Percentiles rank a stretch among this genome's conserved stretches.
phyloP scores from a whole-genome alignment of 2,329 filamentous ascomycete genomes.

The Trichophyton simii region DNA sequence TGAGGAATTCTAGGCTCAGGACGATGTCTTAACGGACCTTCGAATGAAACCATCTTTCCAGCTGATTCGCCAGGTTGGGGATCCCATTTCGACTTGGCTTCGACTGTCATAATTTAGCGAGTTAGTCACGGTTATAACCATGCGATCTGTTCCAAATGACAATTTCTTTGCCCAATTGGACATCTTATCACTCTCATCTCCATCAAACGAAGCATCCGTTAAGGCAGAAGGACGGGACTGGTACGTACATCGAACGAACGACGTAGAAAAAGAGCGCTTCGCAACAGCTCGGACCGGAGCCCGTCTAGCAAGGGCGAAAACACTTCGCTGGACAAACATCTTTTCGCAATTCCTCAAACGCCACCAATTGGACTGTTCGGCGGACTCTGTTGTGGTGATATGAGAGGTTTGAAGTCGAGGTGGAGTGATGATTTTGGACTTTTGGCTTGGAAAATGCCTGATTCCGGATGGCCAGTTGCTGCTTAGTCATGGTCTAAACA shows the following conservation, averaged over 20 bases:
- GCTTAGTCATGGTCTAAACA: conserved; percentile 9
- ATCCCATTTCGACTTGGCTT: conserved; percentile 26
- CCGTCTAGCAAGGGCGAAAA: conserved; percentile 35
- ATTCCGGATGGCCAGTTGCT: conserved; percentile 11
- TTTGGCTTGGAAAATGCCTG: conserved; percentile 8
- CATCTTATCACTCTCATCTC: not conserved
- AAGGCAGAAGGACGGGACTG: conserved; percentile 1
- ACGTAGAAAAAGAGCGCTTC: conserved; percentile 35
- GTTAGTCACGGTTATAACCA: conserved; percentile 6
- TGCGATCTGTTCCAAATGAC: not conserved
- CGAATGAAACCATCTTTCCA: conserved; percentile 34
- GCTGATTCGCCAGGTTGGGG: conserved; percentile 26
- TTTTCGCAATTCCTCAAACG: conserved; percentile 12
- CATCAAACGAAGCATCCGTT: too few species aligned
- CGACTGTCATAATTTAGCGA: conserved; percentile 12
- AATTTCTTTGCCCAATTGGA: conserved; percentile 5
- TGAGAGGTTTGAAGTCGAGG: not conserved
- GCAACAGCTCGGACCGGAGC: conserved; percentile 31
- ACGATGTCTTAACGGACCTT: conserved; percentile 26
- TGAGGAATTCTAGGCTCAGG: not conserved
- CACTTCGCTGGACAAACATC: conserved; percentile 39
- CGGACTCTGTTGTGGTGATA: not conserved
- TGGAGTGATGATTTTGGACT: conserved; percentile 1
- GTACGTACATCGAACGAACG: conserved; percentile 36
- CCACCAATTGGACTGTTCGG: conserved; percentile 1